These are phyloP conservation scores for Penicillium fimorum DNA, from an alignment of 495 filamentous ascomycete genomes.

Conservation along the genomic window DNA sequence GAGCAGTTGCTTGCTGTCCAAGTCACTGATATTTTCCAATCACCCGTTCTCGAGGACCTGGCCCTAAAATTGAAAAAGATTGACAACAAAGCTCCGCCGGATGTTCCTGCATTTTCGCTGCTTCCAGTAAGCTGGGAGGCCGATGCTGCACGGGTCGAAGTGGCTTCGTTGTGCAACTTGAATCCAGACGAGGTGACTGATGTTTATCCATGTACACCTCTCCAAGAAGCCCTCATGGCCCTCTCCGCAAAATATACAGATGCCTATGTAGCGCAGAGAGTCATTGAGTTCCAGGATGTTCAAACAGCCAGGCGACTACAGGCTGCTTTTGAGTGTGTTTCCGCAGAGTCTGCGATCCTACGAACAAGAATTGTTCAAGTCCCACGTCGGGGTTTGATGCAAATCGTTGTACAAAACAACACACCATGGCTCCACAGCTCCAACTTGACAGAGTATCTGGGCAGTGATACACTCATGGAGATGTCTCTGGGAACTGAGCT, in stretches of 20 bases:
- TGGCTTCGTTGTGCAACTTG: constrained; percentile 3
- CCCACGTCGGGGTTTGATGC: constrained; percentile 29
- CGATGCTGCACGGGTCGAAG: not conserved
- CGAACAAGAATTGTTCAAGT: constrained; percentile 47
- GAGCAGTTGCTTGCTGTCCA: constrained; percentile 27
- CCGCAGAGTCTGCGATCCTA: constrained; percentile 36
- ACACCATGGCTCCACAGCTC: constrained; percentile 33
- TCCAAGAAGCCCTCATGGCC: constrained; percentile 52
- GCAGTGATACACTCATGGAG: constrained; percentile 36
- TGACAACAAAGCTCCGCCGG: not conserved
- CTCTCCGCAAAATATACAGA: constrained; percentile 38
- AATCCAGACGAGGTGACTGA: constrained; percentile 28
- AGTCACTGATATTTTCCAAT: constrained; percentile 34
- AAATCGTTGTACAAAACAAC: constrained; percentile 43
- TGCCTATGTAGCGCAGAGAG: constrained; percentile 34
- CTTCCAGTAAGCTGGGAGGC: constrained; percentile 1
- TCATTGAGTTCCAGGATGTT: constrained; percentile 2
- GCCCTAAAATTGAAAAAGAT: constrained; percentile 2
- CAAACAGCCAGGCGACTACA: not conserved
- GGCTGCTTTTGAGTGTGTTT: constrained; percentile 41
- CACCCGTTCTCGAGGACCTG: constrained; percentile 17
- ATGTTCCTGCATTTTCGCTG: constrained; percentile 9
- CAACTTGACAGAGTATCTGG: constrained; percentile 32
- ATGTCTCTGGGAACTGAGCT: constrained; percentile 49
- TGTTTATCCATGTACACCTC: constrained; percentile 49